Percentiles rank a stretch among this genome's conserved stretches.
These are phyloP conservation scores for Lepidium didymum DNA, from an alignment of 345 rosid species.

Conservation along the genomic window DNA sequence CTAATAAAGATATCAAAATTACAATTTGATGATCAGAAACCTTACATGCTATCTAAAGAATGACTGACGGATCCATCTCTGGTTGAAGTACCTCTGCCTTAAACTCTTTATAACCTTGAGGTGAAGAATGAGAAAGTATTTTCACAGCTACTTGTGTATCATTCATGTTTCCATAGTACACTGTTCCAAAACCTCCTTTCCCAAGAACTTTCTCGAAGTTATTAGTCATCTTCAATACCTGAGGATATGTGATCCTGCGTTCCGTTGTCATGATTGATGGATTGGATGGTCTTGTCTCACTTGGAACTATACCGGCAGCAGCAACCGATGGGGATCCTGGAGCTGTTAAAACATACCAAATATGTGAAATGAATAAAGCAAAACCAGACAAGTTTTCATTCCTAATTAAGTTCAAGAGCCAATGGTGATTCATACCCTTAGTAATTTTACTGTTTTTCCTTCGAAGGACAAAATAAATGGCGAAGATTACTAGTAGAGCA, in stretches of 20 bases:
- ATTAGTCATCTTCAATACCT: slow-evolving; percentile 25
- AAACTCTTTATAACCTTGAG: slow-evolving; percentile 34
- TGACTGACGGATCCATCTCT: too few species aligned
- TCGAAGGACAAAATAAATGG: not conserved
- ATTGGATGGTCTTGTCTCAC: not conserved
- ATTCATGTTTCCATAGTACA: slow-evolving; percentile 18
- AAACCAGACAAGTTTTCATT: not conserved
- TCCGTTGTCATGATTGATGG: slow-evolving; percentile 12
- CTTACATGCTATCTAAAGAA: too few species aligned
- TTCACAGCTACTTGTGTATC: slow-evolving; percentile 25
- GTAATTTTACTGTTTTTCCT: not conserved
- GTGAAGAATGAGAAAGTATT: slow-evolving; percentile 30
- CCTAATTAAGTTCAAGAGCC: not conserved
- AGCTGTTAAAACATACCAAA: not conserved
- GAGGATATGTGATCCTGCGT: slow-evolving; percentile 14
- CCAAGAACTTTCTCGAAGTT: slow-evolving; percentile 30
- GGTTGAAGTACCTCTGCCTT: slow-evolving; percentile 27
- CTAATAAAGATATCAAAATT: slow-evolving; percentile 15
- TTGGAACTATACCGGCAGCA: not conserved
- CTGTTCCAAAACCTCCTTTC: slow-evolving; percentile 26
- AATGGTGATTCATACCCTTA: not conserved
- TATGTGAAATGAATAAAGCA: too few species aligned
- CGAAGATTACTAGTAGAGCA: slow-evolving; percentile 3
- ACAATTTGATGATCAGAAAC: not conserved
- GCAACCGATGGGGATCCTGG: not conserved